Conservation (phyloP, 2,329 filamentous ascomycete genomes). For the Paracoccidioides brasiliensis region DNA sequence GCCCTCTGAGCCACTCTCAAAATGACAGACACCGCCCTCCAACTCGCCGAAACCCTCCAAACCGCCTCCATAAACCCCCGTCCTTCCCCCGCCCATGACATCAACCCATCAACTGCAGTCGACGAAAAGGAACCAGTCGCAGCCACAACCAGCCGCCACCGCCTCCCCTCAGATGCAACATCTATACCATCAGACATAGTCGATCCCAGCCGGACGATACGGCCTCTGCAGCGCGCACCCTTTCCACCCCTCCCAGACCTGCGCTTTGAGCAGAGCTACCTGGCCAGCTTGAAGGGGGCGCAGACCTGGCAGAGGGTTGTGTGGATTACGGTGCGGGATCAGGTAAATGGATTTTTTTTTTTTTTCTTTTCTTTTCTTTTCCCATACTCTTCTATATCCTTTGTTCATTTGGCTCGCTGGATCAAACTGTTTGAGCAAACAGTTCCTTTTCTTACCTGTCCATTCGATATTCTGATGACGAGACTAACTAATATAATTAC, state of each 20-base stretch:
- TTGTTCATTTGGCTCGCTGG: too few relatives aligned
- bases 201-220: conserved; percentile 23
- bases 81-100: conserved; percentile 60
- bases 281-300: conserved; percentile 71
- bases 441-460: too few relatives aligned
- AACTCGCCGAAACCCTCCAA: conserved; percentile 69
- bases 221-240: conserved; percentile 23
- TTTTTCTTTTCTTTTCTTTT: not conserved
- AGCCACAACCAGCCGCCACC: conserved; percentile 18
- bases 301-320: conserved; percentile 66
- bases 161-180: conserved; percentile 20
- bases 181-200: conserved; percentile 38
- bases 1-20: conserved; percentile 4
- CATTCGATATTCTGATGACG: too few relatives aligned
- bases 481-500: not conserved
- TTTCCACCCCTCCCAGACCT: conserved; percentile 70
- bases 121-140: conserved; percentile 52
- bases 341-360: conserved; percentile 42
- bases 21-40: conserved; percentile 48
- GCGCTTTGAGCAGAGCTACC: conserved; percentile 95
- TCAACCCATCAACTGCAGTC: conserved; percentile 66
- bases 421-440: too few relatives aligned
- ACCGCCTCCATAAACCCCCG: conserved; percentile 61
- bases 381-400: not conserved
- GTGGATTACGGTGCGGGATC: conserved; percentile 78